Conservation (phyloP, 345 rosid species). For the Orychophragmus violaceus region DNA sequence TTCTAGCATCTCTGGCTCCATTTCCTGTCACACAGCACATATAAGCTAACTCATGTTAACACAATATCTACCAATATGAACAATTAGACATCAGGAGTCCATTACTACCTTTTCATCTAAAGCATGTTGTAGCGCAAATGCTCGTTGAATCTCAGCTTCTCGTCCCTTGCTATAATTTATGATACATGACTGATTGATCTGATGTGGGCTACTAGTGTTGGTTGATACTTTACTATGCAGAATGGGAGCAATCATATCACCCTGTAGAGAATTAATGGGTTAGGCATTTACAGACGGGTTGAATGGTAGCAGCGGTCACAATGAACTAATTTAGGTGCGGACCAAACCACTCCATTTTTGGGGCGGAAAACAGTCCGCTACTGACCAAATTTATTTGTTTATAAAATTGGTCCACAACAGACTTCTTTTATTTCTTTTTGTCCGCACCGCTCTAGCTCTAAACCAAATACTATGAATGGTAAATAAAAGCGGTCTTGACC, state of each 20-base stretch:
- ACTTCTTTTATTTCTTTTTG: too few relatives aligned
- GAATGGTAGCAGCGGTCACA: too few relatives aligned
- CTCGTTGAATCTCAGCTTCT: conserved; percentile 56
- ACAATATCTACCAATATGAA: background rate
- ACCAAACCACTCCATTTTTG: too few relatives aligned
- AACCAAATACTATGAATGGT: too few relatives aligned
- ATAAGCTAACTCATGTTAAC: conserved; percentile 26
- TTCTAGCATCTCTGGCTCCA: conserved; percentile 59
- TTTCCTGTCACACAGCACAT: conserved; percentile 45
- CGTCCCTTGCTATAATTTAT: conserved; percentile 40
- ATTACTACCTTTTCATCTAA: conserved; percentile 69
- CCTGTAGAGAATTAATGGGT: conserved; percentile 33
- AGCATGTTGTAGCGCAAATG: conserved; percentile 44
- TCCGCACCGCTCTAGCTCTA: too few relatives aligned
- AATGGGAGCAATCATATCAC: conserved; percentile 33
- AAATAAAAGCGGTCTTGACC: too few relatives aligned
- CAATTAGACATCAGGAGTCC: conserved; percentile 8
- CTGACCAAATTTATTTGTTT: too few relatives aligned
- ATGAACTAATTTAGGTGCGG: too few relatives aligned
- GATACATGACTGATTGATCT: conserved; percentile 26
- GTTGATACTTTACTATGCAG: conserved; percentile 37
- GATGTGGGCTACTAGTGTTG: conserved; percentile 35
- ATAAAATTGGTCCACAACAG: too few relatives aligned
- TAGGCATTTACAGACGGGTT: too few relatives aligned
- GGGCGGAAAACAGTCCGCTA: too few relatives aligned